phyloP scores from a whole-genome alignment of 495 filamentous ascomycete species.

The Penicillium egyptiacum region DNA sequence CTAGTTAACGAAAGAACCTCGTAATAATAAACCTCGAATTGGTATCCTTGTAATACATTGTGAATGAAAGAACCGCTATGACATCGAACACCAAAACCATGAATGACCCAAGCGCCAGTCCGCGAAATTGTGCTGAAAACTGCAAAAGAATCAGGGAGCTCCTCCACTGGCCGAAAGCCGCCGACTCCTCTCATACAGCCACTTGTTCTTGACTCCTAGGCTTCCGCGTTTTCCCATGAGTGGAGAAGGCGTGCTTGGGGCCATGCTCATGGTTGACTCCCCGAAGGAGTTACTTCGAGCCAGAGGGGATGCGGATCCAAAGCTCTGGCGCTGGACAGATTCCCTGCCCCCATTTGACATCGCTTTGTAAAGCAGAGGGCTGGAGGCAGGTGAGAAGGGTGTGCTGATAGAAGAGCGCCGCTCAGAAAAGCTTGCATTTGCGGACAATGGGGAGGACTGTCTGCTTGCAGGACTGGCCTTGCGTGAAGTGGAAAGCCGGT shows the following conservation, averaged over 20 bases:
- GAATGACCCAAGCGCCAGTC: slow-evolving; percentile 10
- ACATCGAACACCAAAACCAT: slow-evolving; percentile 12
- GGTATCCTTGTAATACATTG: slow-evolving; percentile 14
- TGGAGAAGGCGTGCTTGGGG: slow-evolving; percentile 65
- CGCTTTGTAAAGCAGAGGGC: slow-evolving; percentile 71
- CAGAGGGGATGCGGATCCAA: slow-evolving; percentile 49
- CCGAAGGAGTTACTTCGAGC: slow-evolving; percentile 51
- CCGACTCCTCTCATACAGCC: slow-evolving; percentile 79
- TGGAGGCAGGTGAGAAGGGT: slow-evolving; percentile 54
- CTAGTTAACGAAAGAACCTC: too few species aligned
- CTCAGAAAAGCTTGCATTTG: slow-evolving; percentile 43
- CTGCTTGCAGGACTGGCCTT: slow-evolving; percentile 51
- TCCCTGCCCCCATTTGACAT: slow-evolving; percentile 51
- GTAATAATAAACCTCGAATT: slow-evolving; percentile 5
- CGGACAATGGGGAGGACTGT: slow-evolving; percentile 53
- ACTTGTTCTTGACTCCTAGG: slow-evolving; percentile 79
- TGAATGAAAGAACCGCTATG: slow-evolving; percentile 8
- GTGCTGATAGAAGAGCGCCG: slow-evolving; percentile 37
- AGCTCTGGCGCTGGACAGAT: slow-evolving; percentile 59
- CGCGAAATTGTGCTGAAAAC: neutral
- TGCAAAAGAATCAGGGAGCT: slow-evolving; percentile 27
- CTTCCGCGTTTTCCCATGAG: slow-evolving; percentile 61
- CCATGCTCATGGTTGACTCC: slow-evolving; percentile 42
- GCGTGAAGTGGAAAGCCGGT: slow-evolving; percentile 71
- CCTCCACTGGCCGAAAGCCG: slow-evolving; percentile 46